phyloP scores from a whole-genome alignment of 2,329 filamentous ascomycete genomes.

The Neonectria sp. region DNA sequence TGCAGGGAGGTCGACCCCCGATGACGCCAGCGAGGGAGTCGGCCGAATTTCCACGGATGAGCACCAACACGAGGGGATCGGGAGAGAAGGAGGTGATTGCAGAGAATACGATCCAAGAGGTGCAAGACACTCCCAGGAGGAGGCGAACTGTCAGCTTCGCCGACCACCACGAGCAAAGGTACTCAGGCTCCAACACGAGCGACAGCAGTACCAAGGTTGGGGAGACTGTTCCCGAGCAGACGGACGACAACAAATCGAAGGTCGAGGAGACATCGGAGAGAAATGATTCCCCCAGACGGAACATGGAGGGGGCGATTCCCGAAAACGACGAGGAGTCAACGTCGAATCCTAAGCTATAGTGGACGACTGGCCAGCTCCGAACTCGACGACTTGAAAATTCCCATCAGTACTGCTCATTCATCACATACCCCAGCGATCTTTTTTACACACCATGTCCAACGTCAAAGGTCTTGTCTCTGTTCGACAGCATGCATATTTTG shows the following conservation, averaged over 20 bases:
- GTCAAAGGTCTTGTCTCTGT: neutral
- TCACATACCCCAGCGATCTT: slow-evolving; percentile 1
- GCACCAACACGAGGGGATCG: slow-evolving; percentile 18
- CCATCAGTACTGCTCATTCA: neutral
- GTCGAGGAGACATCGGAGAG: slow-evolving; percentile 1
- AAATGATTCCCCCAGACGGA: neutral
- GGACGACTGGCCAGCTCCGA: neutral
- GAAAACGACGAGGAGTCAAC: slow-evolving; percentile 35
- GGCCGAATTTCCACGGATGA: slow-evolving; percentile 41
- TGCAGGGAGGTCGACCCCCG: slow-evolving; percentile 41
- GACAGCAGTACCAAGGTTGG: slow-evolving; percentile 27
- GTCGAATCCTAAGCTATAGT: slow-evolving; percentile 28
- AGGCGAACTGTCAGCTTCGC: slow-evolving; percentile 45
- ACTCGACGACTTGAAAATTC: neutral
- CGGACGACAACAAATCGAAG: neutral
- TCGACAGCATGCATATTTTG: neutral
- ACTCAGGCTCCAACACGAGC: slow-evolving; percentile 33
- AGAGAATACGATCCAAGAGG: slow-evolving; percentile 39
- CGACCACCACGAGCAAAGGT: slow-evolving; percentile 38
- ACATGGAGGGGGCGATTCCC: slow-evolving; percentile 24
- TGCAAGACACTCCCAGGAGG: slow-evolving; percentile 31
- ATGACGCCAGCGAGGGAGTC: slow-evolving; percentile 53
- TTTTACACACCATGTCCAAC: neutral
- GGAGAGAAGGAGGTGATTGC: slow-evolving; percentile 37
- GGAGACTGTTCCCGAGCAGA: neutral